A percentile compares a stretch with the other conserved stretches of the same genome.
Evolutionary conservation across 2,329 filamentous ascomycete species (phyloP).

Genomic region (Calonectria multiphialidica): DNA sequence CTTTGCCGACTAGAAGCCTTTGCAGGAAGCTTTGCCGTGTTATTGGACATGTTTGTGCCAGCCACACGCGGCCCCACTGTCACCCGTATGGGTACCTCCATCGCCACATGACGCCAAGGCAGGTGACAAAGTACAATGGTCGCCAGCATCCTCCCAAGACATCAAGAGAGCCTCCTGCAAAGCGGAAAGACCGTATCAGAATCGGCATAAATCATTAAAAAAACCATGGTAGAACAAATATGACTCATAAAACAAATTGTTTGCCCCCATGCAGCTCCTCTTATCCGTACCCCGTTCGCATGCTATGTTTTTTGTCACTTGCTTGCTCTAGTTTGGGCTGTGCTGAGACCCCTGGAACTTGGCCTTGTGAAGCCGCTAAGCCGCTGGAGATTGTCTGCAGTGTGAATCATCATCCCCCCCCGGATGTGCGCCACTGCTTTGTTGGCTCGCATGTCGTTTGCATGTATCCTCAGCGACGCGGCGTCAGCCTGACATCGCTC

Average conservation of each 20-base stretch:
- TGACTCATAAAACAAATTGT: no score
- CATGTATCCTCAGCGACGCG: not conserved
- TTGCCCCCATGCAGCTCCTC: no score
- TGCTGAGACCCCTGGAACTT: not conserved
- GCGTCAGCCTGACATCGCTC: not conserved
- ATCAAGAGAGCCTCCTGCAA: no score
- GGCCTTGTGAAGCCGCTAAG: conserved; percentile 9
- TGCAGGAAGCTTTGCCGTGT: not conserved
- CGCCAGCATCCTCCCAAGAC: no score
- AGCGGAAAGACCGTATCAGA: no score
- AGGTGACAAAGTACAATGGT: not conserved
- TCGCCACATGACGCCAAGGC: not conserved
- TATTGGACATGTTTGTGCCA: not conserved
- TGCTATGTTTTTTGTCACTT: not conserved
- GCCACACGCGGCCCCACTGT: not conserved
- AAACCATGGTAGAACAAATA: no score
- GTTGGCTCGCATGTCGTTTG: conserved; percentile 8
- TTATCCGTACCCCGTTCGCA: not conserved
- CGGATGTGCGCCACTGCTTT: not conserved
- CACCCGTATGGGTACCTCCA: not conserved
- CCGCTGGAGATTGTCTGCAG: not conserved
- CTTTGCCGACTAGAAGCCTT: not conserved
- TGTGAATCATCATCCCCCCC: conserved; percentile 10
- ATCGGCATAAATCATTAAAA: no score
- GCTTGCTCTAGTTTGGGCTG: not conserved